A percentile compares a stretch with the other conserved stretches of the same genome.
Evolutionary conservation across 73 alveolate species (phyloP).

Genomic region (Effrenium voratum): DNA sequence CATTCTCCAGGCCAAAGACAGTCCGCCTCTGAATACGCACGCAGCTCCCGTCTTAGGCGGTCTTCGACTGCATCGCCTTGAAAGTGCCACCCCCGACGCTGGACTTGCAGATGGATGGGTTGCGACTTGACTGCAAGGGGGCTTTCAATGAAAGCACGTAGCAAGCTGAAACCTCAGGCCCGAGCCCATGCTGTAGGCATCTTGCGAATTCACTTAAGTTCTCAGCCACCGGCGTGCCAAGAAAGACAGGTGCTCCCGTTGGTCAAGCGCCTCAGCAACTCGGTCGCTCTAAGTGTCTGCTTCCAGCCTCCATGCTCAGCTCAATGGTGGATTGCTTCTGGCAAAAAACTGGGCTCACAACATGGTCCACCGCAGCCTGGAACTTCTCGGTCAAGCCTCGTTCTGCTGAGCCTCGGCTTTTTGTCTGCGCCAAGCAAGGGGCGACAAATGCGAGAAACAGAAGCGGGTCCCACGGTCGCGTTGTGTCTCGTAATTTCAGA

Average conservation of each 20-base stretch:
- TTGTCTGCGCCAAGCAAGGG: no score
- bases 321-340: no score
- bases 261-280: conserved; percentile 34
- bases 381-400: no score
- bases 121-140: not conserved
- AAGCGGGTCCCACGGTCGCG: no score
- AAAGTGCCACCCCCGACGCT: no score
- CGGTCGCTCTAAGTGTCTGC: no score
- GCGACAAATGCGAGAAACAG: no score
- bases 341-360: no score
- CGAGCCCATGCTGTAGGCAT: not conserved
- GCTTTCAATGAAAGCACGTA: not conserved
- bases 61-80: conserved; percentile 72
- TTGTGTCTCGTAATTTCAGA: no score
- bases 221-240: conserved; percentile 18
- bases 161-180: not conserved
- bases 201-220: not conserved
- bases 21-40: not conserved
- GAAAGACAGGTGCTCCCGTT: conserved; percentile 60
- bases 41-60: conserved; percentile 24
- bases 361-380: no score
- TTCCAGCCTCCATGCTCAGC: no score
- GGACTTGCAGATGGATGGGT: not conserved
- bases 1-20: not conserved
- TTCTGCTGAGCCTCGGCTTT: no score